A percentile compares a stretch with the other conserved stretches of the same genome.
Conservation (phyloP, 106 monocot genomes). For the Allium sativum region DNA sequence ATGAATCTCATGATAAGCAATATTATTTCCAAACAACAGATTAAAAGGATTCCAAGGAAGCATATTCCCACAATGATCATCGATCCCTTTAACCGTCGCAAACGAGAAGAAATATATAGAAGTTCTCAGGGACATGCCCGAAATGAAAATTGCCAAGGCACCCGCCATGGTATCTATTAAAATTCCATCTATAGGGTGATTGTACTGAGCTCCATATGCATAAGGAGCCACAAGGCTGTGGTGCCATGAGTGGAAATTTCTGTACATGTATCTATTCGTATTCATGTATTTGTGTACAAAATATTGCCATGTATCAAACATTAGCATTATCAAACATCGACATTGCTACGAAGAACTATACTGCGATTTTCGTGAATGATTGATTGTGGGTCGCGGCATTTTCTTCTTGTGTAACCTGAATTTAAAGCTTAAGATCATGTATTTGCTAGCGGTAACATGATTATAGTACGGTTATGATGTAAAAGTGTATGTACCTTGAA, state of each 20-base stretch:
- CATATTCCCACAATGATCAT: conserved; percentile 33
- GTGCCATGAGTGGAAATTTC: conserved; percentile 31
- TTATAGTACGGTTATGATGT: not conserved
- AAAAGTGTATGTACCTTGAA: conserved; percentile 1
- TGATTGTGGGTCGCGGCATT: not conserved
- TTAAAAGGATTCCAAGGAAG: conserved; percentile 27
- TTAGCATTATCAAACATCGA: too few species aligned
- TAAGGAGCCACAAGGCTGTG: conserved; percentile 24
- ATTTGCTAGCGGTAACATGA: not conserved
- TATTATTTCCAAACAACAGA: conserved; percentile 26
- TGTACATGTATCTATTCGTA: conserved; percentile 33
- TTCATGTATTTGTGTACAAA: conserved; percentile 30
- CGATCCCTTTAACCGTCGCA: conserved; percentile 22
- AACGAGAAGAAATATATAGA: conserved; percentile 38
- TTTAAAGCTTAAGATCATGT: not conserved
- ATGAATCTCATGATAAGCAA: conserved; percentile 33
- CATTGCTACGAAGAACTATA: conserved; percentile 20
- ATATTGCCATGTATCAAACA: conserved; percentile 41
- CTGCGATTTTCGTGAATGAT: not conserved
- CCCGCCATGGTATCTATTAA: conserved; percentile 24
- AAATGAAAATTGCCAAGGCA: conserved; percentile 17
- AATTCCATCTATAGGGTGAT: conserved; percentile 29
- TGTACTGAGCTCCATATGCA: conserved; percentile 30
- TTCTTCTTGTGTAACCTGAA: not conserved
- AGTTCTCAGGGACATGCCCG: conserved; percentile 29